Conservation (phyloP, 2,329 filamentous ascomycete genomes). For the Trichoderma polysporum region DNA sequence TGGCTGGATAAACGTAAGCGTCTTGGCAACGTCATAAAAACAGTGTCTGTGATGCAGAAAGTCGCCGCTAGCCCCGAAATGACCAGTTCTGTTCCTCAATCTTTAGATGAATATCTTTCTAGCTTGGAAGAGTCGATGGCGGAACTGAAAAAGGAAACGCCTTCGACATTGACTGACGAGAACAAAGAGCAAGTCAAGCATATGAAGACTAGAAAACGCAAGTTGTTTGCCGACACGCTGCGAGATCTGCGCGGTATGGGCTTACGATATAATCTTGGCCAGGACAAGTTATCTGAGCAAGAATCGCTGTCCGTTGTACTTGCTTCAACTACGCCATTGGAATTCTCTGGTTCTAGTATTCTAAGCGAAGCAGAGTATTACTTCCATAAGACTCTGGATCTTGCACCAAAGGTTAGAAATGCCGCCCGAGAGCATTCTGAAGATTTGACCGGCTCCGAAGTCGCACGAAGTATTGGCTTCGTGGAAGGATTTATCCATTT, state of each 20-base stretch:
- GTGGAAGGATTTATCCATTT: slow-evolving; percentile 80
- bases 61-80: slow-evolving; percentile 55
- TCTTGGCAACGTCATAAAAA: slow-evolving; percentile 68
- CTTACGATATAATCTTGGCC: slow-evolving; percentile 77
- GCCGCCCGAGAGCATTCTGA: slow-evolving; percentile 73
- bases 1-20: slow-evolving; percentile 56
- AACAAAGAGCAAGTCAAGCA: slow-evolving; percentile 84
- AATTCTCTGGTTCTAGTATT: slow-evolving; percentile 29
- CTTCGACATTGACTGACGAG: slow-evolving; percentile 75
- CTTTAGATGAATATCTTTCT: slow-evolving; percentile 66
- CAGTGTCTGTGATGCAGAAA: slow-evolving; percentile 71
- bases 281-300: slow-evolving; percentile 71
- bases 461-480: slow-evolving; percentile 75
- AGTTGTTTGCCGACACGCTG: slow-evolving; percentile 84
- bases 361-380: slow-evolving; percentile 60
- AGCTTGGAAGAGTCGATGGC: slow-evolving; percentile 67
- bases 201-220: slow-evolving; percentile 85
- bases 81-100: slow-evolving; percentile 55
- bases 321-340: slow-evolving; percentile 51
- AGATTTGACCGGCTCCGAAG: slow-evolving; percentile 79
- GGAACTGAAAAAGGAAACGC: slow-evolving; percentile 81
- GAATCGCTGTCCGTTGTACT: slow-evolving; percentile 69
- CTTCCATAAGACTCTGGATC: slow-evolving; percentile 76
- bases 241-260: slow-evolving; percentile 86
- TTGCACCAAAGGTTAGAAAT: slow-evolving; percentile 66